Base-by-base conservation (phyloP, 148 eudicot species). In the Linanthus parryae region DNA sequence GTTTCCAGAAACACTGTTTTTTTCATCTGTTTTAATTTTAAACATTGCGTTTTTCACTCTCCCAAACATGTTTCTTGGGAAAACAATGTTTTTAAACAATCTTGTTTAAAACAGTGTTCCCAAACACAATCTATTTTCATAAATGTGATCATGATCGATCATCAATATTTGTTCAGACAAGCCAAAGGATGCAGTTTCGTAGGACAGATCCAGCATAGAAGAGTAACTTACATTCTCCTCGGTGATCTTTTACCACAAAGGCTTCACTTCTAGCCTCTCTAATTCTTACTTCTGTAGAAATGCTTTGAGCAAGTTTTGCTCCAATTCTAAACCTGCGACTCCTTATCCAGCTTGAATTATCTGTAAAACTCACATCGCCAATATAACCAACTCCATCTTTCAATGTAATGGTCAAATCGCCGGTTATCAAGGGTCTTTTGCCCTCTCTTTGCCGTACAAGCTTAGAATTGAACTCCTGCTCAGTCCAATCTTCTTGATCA, bases 331-430 rank as follows among this genome's bases (percentile, higher is more conserved):
- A 89, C 54, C 58, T 85, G 47, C 95, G 43, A 46, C 91, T 72
- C 52, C 87, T 76, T 10, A 74, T 65, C 98, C 98, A 91, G 65
- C 94, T 83, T 13, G 98, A 91, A 45, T 91, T 91, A 61, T 86
- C 95, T 1, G 94, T 78, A 29, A 91, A 81, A 55, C 47, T 23
- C 19, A 79, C 56, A 23, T 74, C 72, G 5, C 65, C 66, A 8
- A 83, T 43, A 23, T 42, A 70, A 24, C 79, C 94, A 31, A 81
- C 84, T 52, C 98, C 98, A 33, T 71, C 52, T 31, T 51, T 64
- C 52, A 86, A 63, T 1, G 58, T 26, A 17, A 75, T 22, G 1
- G 28, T 19, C 26, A 52, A 44, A 0, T 76, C 79, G 6, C 98
- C 94, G 10, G 76, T 67, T 57, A 90, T 56, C 53, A 91, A 54